A percentile compares a stretch with the other conserved stretches of the same genome.
These are phyloP conservation scores for Panaeolus papilionaceus DNA, from an alignment of 768 basidiomycete species.

Conservation along the genomic window DNA sequence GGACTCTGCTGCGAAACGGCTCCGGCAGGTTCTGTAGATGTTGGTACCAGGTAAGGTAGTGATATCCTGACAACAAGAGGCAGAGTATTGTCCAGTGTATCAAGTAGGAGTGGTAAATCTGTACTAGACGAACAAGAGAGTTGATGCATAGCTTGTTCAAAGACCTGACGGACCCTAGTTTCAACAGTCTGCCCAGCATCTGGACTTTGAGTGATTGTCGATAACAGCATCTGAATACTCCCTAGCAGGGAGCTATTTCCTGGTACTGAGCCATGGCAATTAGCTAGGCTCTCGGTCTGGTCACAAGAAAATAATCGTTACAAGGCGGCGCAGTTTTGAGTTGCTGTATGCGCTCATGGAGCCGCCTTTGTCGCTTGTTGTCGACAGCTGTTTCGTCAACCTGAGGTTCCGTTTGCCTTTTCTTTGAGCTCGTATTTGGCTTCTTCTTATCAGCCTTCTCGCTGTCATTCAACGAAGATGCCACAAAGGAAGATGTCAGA, in stretches of 20 bases:
- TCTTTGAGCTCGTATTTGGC: neutral
- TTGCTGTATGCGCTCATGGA: slow-evolving; percentile 5
- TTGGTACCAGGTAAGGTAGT: neutral
- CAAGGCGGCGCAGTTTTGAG: slow-evolving; percentile 2
- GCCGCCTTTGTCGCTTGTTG: slow-evolving; percentile 6
- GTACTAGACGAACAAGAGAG: neutral
- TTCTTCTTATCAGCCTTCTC: slow-evolving; percentile 4
- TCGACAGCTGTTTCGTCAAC: neutral
- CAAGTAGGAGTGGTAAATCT: neutral
- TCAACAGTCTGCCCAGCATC: neutral
- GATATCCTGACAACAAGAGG: slow-evolving; percentile 1
- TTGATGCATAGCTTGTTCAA: neutral
- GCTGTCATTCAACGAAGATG: neutral
- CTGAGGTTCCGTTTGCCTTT: neutral
- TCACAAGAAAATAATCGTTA: neutral
- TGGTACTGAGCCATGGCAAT: neutral
- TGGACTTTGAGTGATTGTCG: neutral
- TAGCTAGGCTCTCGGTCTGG: neutral
- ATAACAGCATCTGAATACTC: neutral
- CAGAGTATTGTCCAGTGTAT: neutral
- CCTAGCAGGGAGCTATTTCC: neutral
- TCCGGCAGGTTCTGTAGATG: neutral
- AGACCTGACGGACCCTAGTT: neutral
- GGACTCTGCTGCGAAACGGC: neutral
- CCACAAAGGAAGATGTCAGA: neutral